A percentile compares a stretch with the other conserved stretches of the same genome.
These are phyloP conservation scores for Ogataea parapolymorpha DNA, from an alignment of 805 yeast genomes.

Conservation along the genomic window DNA sequence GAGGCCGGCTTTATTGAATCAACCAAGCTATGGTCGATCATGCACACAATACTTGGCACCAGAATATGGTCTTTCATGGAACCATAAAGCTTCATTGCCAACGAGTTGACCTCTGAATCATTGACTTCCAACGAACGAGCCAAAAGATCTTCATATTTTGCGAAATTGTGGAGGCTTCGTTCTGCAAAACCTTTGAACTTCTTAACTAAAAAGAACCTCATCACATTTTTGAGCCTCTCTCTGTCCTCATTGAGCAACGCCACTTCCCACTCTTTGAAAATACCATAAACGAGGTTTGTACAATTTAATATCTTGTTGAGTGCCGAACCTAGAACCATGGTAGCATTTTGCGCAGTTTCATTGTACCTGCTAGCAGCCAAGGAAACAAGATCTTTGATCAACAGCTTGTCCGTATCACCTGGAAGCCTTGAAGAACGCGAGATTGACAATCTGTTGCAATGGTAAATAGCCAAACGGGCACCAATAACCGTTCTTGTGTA, in stretches of 20 bases:
- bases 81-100: slow-evolving; percentile 52
- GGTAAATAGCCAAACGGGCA: slow-evolving; percentile 68
- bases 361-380: slow-evolving; percentile 68
- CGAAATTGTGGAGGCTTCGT: slow-evolving; percentile 53
- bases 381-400: slow-evolving; percentile 63
- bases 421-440: slow-evolving; percentile 73
- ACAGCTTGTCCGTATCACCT: slow-evolving; percentile 55
- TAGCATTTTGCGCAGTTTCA: slow-evolving; percentile 68
- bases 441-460: slow-evolving; percentile 66
- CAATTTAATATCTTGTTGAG: slow-evolving; percentile 65
- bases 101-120: slow-evolving; percentile 48
- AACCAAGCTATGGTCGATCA: slow-evolving; percentile 43
- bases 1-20: slow-evolving; percentile 62
- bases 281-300: slow-evolving; percentile 45
- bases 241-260: slow-evolving; percentile 49
- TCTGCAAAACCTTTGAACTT: slow-evolving; percentile 57
- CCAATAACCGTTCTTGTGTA: slow-evolving; percentile 78
- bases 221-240: slow-evolving; percentile 60
- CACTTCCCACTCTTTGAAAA: slow-evolving; percentile 39
- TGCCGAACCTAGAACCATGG: slow-evolving; percentile 59
- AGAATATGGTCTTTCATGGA: slow-evolving; percentile 39
- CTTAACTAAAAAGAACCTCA: slow-evolving; percentile 53
- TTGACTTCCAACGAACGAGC: slow-evolving; percentile 56
- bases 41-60: slow-evolving; percentile 50
- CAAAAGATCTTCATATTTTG: slow-evolving; percentile 45